Percentiles rank a stretch among this genome's conserved stretches.
Evolutionary conservation across 805 yeast genomes (phyloP).

Genomic region (Zygosaccharomyces kombuchaensis): DNA sequence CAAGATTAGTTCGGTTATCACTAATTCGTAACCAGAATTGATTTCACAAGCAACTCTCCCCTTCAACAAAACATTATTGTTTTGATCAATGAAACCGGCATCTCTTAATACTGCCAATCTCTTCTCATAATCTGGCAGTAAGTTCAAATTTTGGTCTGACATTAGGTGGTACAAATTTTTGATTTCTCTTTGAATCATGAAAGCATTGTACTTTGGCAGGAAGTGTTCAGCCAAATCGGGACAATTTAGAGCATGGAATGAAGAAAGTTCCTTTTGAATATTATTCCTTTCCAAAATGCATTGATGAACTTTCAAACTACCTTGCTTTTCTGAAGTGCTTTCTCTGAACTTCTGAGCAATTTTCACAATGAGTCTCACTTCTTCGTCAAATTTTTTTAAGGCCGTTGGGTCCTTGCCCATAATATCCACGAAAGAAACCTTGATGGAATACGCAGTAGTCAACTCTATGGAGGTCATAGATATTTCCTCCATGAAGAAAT

Average conservation of each 20-base stretch:
- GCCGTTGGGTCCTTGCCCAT: conserved; percentile 30
- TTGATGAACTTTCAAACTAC: conserved; percentile 32
- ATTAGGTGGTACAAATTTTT: conserved; percentile 54
- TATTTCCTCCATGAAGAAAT: conserved; percentile 28
- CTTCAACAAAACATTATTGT: conserved; percentile 66
- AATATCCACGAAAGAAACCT: conserved; percentile 25
- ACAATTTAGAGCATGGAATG: conserved; percentile 33
- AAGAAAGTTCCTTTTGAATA: conserved; percentile 19
- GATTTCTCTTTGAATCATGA: conserved; percentile 47
- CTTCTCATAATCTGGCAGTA: conserved; percentile 91
- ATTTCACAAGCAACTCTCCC: conserved; percentile 94
- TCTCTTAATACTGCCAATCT: conserved; percentile 71
- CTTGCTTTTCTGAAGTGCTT: conserved; percentile 26
- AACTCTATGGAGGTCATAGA: conserved; percentile 30
- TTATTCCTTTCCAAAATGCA: conserved; percentile 27
- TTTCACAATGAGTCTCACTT: conserved; percentile 23
- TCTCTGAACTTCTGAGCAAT: conserved; percentile 25
- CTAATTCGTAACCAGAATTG: conserved; percentile 86
- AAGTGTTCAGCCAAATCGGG: conserved; percentile 45
- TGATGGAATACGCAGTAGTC: conserved; percentile 26
- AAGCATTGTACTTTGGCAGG: conserved; percentile 43
- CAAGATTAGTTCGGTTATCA: conserved; percentile 80
- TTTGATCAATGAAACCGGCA: conserved; percentile 75
- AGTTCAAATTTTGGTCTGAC: conserved; percentile 82
- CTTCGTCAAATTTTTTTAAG: conserved; percentile 21